These are phyloP conservation scores for Tolypocladium guangdongense DNA, from an alignment of 2,329 filamentous ascomycete genomes.

Conservation along the genomic window DNA sequence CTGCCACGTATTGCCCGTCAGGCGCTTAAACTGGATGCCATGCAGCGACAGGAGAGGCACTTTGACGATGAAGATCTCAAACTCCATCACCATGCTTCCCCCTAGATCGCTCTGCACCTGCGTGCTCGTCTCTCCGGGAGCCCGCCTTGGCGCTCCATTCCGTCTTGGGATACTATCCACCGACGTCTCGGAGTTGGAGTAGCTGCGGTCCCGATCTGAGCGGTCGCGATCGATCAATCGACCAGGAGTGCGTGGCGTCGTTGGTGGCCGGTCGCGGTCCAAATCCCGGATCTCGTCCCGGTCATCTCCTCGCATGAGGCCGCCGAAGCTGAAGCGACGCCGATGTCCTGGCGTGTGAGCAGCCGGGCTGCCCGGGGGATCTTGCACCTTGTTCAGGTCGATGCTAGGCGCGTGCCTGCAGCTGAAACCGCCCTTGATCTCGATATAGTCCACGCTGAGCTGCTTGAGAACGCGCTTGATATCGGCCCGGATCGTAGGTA, in stretches of 20 bases:
- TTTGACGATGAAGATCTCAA: slow-evolving; percentile 97
- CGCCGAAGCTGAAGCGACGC: slow-evolving; percentile 76
- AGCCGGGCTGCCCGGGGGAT: slow-evolving; percentile 49
- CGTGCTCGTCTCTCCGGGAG: slow-evolving; percentile 80
- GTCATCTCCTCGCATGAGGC: slow-evolving; percentile 43
- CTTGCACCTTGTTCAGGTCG: slow-evolving; percentile 63
- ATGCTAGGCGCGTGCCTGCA: slow-evolving; percentile 87
- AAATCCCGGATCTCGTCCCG: slow-evolving; percentile 62
- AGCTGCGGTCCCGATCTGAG: slow-evolving; percentile 50
- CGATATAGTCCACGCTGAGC: slow-evolving; percentile 79
- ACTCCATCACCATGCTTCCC: slow-evolving; percentile 72
- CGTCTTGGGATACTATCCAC: slow-evolving; percentile 59
- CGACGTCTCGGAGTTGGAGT: slow-evolving; percentile 78
- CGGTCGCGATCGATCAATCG: slow-evolving; percentile 32
- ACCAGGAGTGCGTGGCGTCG: slow-evolving; percentile 32
- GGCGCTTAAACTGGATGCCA: slow-evolving; percentile 96
- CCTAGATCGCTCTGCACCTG: slow-evolving; percentile 86
- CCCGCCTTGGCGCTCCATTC: slow-evolving; percentile 40
- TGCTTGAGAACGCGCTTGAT: slow-evolving; percentile 83
- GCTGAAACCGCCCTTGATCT: slow-evolving; percentile 88
- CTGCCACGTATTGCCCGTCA: slow-evolving; percentile 92
- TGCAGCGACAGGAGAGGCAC: slow-evolving; percentile 86
- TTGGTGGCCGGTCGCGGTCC: slow-evolving; percentile 26
- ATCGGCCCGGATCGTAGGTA: slow-evolving; percentile 75
- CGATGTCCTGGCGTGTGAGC: slow-evolving; percentile 48